phyloP scores from a whole-genome alignment of 371 early-diverging fungal species.

The Mortierella polycephala region DNA sequence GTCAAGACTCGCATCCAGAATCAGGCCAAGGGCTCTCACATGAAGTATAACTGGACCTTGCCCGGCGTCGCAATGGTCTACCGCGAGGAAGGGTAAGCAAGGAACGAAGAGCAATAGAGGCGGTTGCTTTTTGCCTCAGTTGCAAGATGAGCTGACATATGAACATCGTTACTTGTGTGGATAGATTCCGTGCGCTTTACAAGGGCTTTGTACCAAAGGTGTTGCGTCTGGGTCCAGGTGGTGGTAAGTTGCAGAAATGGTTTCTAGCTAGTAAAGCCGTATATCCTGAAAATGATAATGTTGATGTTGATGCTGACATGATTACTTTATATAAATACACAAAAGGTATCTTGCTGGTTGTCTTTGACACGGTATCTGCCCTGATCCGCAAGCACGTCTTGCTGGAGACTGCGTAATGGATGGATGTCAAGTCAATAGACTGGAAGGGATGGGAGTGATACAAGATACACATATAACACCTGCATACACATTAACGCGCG shows the following conservation, averaged over 20 bases:
- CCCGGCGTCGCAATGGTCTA: slow-evolving; percentile 88
- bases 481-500: too few relatives aligned
- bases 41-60: slow-evolving; percentile 90
- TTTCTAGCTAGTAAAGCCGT: not conserved
- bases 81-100: slow-evolving; percentile 88
- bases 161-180: slow-evolving; percentile 1
- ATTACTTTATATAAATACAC: not conserved
- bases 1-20: slow-evolving; percentile 97
- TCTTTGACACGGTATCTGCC: slow-evolving; percentile 88
- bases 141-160: not conserved
- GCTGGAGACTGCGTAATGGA: slow-evolving; percentile 46
- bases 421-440: not conserved
- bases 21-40: slow-evolving; percentile 69
- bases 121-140: not conserved
- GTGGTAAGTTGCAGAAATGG: slow-evolving; percentile 54
- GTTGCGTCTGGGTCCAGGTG: slow-evolving; percentile 96
- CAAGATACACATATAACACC: too few relatives aligned
- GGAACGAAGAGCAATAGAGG: too few relatives aligned
- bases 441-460: too few relatives aligned
- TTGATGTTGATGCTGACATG: not conserved
- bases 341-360: slow-evolving; percentile 88
- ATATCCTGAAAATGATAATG: not conserved
- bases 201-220: slow-evolving; percentile 98
- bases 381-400: slow-evolving; percentile 85
- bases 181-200: slow-evolving; percentile 85